Evolutionary conservation across 176 grass and related monocot species (phyloP), one percentile per base, ranked within the genome.

Genomic region (Saccharum officinarum): DNA sequence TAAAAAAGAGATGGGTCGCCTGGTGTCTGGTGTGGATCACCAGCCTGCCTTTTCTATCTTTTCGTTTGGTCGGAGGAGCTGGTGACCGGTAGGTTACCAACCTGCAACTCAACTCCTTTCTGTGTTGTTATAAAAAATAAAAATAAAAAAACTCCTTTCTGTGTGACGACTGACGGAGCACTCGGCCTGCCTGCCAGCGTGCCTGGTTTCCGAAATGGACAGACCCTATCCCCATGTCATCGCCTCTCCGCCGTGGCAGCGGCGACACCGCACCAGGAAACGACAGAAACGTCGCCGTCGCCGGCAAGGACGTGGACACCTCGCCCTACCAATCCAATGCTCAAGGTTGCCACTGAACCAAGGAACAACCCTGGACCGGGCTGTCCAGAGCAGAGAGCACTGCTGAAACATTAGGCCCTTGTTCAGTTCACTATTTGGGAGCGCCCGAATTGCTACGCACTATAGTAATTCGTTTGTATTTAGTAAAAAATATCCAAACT

Each of bases 51-150:
- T 22, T 44, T 46, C 36, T 22, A 20, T 46, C 41, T 67, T 50
- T 33, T 50, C 28, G 31, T 68, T 68, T 80, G 78, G 28, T 66
- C 78, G 77, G 61, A 46, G 6, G 23, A 67, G 77, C 61, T 23
- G 62, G 78, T 68, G 41, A 54, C 18, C 11, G 79, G 79, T 54
- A 81, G 79, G 79, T 81, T 55, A 54, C 46, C 79, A 65, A 81
- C 49, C 65, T 69, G 31, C 79, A 60, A 4, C 22, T 10, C 22
- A 23, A n/a, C 54, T 57, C 54, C 54, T 49, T 67, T 67, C 17
- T 80, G 77, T 33, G 40, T 33, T 28, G 28, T 28, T 28, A 28
- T 28, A 28, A 28, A 28, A 28, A 28, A 28, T 28, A 28, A 28
- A 28, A 28, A 28, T 28, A 28, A 28, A 28, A 28, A 28, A 60